Conservation (phyloP, 768 basidiomycete species). For the Mycena alexandri region DNA sequence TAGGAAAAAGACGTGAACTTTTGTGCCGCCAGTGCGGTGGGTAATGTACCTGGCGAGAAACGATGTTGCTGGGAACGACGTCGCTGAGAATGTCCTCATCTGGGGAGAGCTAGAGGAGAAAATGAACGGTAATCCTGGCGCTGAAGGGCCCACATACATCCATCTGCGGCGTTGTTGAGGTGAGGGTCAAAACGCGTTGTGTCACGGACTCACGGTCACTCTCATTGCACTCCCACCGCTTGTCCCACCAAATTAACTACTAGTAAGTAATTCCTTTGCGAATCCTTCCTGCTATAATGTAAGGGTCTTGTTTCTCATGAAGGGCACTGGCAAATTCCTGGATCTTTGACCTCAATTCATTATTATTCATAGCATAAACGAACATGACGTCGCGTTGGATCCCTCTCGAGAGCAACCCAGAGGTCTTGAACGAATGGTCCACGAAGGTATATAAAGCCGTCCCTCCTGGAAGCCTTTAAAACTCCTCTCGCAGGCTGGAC, state of each 20-base stretch:
- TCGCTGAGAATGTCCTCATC: slow-evolving; percentile 91
- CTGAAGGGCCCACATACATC: slow-evolving; percentile 1
- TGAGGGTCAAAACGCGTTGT: not conserved
- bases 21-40: slow-evolving; percentile 11
- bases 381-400: slow-evolving; percentile 66
- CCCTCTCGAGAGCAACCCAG: slow-evolving; percentile 83
- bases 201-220: no score
- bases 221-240: not conserved
- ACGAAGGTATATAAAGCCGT: slow-evolving; percentile 44
- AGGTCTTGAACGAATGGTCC: slow-evolving; percentile 76
- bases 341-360: no score
- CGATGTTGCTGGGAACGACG: slow-evolving; percentile 91
- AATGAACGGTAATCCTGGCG: not conserved
- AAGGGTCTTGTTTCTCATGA: no score
- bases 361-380: no score
- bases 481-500: slow-evolving; percentile 56
- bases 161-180: slow-evolving; percentile 1
- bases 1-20: slow-evolving; percentile 37
- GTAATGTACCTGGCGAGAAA: slow-evolving; percentile 81
- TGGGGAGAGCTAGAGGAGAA: slow-evolving; percentile 41
- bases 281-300: no score
- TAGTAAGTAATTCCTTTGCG: no score
- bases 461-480: no score
- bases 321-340: no score
- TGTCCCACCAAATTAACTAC: not conserved